These are phyloP conservation scores for Hanseniaspora lindneri DNA, from an alignment of 805 yeast species.

Conservation along the genomic window DNA sequence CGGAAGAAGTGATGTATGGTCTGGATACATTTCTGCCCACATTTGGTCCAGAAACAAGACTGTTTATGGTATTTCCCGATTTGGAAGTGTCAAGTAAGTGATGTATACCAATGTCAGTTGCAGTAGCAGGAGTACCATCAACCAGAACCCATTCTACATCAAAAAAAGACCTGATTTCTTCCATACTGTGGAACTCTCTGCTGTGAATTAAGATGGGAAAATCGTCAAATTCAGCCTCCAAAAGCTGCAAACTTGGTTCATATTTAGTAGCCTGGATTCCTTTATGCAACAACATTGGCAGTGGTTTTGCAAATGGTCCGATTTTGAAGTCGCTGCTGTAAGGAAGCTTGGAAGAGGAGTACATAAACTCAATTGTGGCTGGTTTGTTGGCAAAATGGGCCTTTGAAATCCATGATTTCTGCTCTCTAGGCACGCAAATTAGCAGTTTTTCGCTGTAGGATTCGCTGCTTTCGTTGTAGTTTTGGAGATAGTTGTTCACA, in stretches of 20 bases:
- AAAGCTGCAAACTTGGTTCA: neutral
- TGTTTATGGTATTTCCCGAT: slow-evolving; percentile 38
- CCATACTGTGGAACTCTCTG: neutral
- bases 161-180: slow-evolving; percentile 22
- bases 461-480: slow-evolving; percentile 30
- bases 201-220: neutral
- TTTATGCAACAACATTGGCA: slow-evolving; percentile 24
- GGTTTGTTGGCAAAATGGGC: slow-evolving; percentile 82
- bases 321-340: slow-evolving; percentile 34
- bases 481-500: slow-evolving; percentile 41
- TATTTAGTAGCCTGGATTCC: slow-evolving; percentile 9
- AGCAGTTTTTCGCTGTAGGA: slow-evolving; percentile 74
- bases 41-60: slow-evolving; percentile 90
- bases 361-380: slow-evolving; percentile 50
- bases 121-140: slow-evolving; percentile 93
- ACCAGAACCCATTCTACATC: slow-evolving; percentile 74
- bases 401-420: slow-evolving; percentile 93
- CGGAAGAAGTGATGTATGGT: slow-evolving; percentile 77
- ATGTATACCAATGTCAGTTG: slow-evolving; percentile 80
- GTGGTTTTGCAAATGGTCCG: slow-evolving; percentile 57
- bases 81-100: slow-evolving; percentile 37
- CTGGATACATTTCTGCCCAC: slow-evolving; percentile 89
- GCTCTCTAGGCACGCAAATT: slow-evolving; percentile 69
- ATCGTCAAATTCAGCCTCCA: neutral
- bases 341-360: slow-evolving; percentile 33